A percentile compares a stretch with the other conserved stretches of the same genome.
Evolutionary conservation across 192 early-diverging fungal genomes (phyloP).

Genomic region (Coemansia interrupta): DNA sequence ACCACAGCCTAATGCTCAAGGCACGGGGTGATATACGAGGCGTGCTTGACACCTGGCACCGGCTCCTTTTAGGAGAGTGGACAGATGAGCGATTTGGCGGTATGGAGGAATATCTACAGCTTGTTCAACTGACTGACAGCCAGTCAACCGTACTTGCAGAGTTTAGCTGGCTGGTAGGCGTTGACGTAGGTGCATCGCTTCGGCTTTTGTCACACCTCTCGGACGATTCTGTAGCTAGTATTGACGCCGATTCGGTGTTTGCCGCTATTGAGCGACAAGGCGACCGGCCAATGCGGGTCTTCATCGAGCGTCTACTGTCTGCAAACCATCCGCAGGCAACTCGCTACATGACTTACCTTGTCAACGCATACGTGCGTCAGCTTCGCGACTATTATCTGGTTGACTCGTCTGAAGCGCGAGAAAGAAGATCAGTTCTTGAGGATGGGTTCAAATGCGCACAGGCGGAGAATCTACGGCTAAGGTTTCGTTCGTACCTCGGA

Average conservation of each 20-base stretch:
- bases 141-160: constrained; percentile 21
- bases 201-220: constrained; percentile 14
- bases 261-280: constrained; percentile 11
- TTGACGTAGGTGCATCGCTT: constrained; percentile 17
- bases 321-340: constrained; percentile 28
- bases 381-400: constrained; percentile 18
- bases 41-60: constrained; percentile 38
- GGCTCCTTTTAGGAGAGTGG: constrained; percentile 21
- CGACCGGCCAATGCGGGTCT: constrained; percentile 18
- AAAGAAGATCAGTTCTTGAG: constrained; percentile 7
- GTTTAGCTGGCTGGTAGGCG: constrained; percentile 26
- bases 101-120: constrained; percentile 33
- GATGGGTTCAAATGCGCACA: constrained; percentile 24
- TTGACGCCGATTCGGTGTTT: constrained; percentile 37
- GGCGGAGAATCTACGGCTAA: constrained; percentile 28
- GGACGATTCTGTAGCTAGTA: constrained; percentile 15
- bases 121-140: constrained; percentile 6
- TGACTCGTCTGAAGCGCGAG: not conserved
- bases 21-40: constrained; percentile 16
- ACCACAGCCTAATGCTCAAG: constrained; percentile 33
- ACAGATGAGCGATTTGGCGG: constrained; percentile 32
- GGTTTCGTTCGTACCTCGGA: constrained; percentile 22
- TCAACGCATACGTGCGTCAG: constrained; percentile 42
- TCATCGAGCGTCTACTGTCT: constrained; percentile 42
- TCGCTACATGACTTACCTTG: constrained; percentile 44